phyloP scores from a whole-genome alignment of 768 basidiomycete genomes.

The Termitomyces sp. region DNA sequence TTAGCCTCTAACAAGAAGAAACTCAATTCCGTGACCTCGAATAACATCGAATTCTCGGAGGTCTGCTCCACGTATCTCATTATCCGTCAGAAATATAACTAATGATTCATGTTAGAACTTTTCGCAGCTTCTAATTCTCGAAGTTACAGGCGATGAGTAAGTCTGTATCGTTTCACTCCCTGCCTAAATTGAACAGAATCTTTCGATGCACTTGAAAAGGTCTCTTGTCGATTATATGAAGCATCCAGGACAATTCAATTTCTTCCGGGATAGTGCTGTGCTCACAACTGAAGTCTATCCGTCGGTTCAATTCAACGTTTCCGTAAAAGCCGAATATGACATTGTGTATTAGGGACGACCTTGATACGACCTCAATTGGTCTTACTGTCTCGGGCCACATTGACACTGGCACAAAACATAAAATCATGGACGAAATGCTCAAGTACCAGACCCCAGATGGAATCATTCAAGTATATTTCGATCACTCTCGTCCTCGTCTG shows the following conservation, averaged over 20 bases:
- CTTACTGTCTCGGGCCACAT: background rate
- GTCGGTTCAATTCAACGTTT: background rate
- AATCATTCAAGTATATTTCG: background rate
- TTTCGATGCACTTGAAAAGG: background rate
- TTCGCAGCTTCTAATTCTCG: background rate
- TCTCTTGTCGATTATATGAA: background rate
- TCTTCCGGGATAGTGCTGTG: background rate
- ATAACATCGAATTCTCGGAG: background rate
- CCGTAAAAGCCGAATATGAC: background rate
- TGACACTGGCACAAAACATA: background rate
- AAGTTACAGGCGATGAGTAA: background rate
- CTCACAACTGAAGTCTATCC: background rate
- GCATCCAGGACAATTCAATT: background rate
- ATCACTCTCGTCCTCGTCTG: background rate
- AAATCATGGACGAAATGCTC: background rate
- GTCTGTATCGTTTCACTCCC: background rate
- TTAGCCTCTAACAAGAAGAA: background rate
- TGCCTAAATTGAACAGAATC: background rate
- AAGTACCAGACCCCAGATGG: background rate
- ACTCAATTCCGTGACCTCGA: background rate
- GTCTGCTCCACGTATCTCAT: background rate
- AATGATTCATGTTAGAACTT: background rate
- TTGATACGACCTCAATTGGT: background rate
- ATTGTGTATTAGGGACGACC: background rate
- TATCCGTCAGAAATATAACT: background rate